Conservation (phyloP, 2,329 filamentous ascomycete species). For the Aspergillus flavus region DNA sequence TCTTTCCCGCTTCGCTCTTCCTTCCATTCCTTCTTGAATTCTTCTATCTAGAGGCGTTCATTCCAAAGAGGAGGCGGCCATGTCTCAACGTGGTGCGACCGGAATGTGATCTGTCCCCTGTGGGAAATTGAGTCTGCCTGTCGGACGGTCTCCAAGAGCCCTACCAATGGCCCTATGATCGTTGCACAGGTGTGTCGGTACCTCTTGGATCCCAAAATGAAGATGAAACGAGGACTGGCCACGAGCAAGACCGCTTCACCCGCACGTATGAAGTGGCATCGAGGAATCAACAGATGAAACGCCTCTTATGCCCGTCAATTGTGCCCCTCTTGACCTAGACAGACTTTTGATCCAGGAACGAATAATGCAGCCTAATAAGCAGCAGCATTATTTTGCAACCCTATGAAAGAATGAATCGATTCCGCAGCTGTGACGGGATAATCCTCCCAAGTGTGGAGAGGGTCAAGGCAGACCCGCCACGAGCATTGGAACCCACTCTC, state of each 20-base stretch:
- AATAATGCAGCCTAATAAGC: slow-evolving; percentile 1
- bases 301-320: not conserved
- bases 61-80: not conserved
- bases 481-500: not conserved
- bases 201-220: slow-evolving; percentile 2
- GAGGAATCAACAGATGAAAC: slow-evolving; percentile 2
- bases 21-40: slow-evolving; percentile 4
- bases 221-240: slow-evolving; percentile 7
- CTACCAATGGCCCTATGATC: slow-evolving; percentile 12
- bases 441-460: not conserved
- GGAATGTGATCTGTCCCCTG: slow-evolving; percentile 20
- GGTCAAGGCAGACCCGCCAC: slow-evolving; percentile 3
- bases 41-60: not conserved
- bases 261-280: not conserved
- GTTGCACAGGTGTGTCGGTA: slow-evolving; percentile 15
- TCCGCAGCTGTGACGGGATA: not conserved
- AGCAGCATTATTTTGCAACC: slow-evolving; percentile 2
- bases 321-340: not conserved
- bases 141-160: not conserved
- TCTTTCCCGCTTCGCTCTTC: not conserved
- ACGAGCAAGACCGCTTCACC: not conserved
- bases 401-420: not conserved
- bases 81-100: slow-evolving; percentile 11
- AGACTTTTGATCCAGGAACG: not conserved
- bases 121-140: slow-evolving; percentile 5